Base-by-base conservation (phyloP, 2,329 filamentous ascomycete genomes). In the Geosmithia flava region DNA sequence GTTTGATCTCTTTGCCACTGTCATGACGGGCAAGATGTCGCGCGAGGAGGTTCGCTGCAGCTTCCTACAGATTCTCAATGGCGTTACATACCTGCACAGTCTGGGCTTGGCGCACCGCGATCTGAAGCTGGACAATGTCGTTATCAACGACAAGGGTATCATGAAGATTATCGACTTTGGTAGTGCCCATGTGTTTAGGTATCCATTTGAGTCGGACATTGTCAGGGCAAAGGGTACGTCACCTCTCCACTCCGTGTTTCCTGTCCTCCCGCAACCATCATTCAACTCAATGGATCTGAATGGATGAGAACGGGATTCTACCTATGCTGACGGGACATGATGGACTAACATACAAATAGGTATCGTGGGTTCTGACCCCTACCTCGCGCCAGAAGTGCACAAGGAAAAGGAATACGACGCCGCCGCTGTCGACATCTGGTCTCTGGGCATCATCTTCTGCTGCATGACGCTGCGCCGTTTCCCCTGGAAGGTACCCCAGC, bases 91-190 rank as follows among this genome's bases (percentile, higher is more conserved):
- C 63, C 70, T 98, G 52, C 93, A 98, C 65, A 86, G 86, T 61
- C 93, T 96, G 80, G 93, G 93, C 2, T 71, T 98, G 47, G 90
- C 93, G 11, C 93, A 98, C 67, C 81, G 93, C 43, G 93, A 98
- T 71, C 62, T 98, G 58, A 98, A 98, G 68, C 69, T 98, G 57
- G 93, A 98, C 68, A 98, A 98, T 56, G 93, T 98, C 19, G 93
- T 98, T 27, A 90, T 98, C 51, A 97, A 90, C 60, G 87, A 95
- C 60, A 80, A 85, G 59, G 93, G 93, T 2, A 97, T 98, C 57
- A 95, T 98, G 89, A 98, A 98, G 67, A 86, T 98, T 54, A 98
- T 98, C 59, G 93, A 98, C 64, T 98, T 98, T 66, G 93, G 93
- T 23, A 97, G 90, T 68, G 91, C 93, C 1, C 90, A 93, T 55